Conservation (phyloP, 1,284 basidiomycete genomes). For the Retiboletus flavoniger region DNA sequence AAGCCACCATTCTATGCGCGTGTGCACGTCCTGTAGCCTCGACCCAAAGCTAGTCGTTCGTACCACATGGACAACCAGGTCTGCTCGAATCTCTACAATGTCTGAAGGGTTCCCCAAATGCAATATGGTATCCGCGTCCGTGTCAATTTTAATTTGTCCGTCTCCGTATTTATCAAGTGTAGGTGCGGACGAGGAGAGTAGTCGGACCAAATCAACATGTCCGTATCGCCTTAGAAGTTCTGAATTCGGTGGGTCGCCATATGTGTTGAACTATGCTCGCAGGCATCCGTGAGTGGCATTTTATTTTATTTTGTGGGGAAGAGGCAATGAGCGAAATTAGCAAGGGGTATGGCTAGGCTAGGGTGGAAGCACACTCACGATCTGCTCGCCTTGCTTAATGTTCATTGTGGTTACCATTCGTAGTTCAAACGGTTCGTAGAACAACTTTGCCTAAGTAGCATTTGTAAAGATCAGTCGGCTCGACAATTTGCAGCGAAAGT, state of each 20-base stretch:
- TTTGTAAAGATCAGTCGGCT: neutral
- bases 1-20: slow-evolving; percentile 87
- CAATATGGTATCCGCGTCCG: neutral
- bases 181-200: slow-evolving; percentile 34
- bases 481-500: neutral
- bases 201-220: slow-evolving; percentile 78
- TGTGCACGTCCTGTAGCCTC: slow-evolving; percentile 30
- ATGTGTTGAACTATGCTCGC: slow-evolving; percentile 82
- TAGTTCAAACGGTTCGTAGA: slow-evolving; percentile 72
- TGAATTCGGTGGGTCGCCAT: slow-evolving; percentile 92
- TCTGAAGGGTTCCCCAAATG: slow-evolving; percentile 75
- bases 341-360: neutral
- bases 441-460: slow-evolving; percentile 70
- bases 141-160: slow-evolving; percentile 12
- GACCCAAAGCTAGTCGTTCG: slow-evolving; percentile 20
- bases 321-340: neutral
- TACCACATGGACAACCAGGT: slow-evolving; percentile 64
- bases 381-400: slow-evolving; percentile 83
- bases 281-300: neutral
- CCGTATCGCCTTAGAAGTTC: slow-evolving; percentile 93
- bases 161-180: slow-evolving; percentile 39
- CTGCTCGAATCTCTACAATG: slow-evolving; percentile 81
- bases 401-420: slow-evolving; percentile 81
- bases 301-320: neutral
- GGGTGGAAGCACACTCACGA: slow-evolving; percentile 52